Percentiles rank a stretch among this genome's conserved stretches.
Evolutionary conservation across 2,329 filamentous ascomycete genomes (phyloP).

Genomic region (Annulohypoxylon truncatum): DNA sequence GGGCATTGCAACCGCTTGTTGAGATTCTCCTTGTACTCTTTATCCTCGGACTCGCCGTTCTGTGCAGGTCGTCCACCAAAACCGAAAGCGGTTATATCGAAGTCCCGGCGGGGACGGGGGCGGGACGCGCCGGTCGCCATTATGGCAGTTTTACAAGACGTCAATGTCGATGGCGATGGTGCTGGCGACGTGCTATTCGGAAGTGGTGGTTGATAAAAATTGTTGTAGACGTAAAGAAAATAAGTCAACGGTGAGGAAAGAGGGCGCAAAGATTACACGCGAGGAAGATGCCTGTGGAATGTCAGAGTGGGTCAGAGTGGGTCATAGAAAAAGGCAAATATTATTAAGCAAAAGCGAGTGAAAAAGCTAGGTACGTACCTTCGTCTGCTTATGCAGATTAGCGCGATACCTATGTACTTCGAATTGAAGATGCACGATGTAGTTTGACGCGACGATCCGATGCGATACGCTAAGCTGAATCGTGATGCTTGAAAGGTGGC

Average conservation of each 20-base stretch:
- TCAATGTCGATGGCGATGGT: conserved; percentile 6
- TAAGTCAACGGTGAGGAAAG: conserved; percentile 1
- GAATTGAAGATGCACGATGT: neutral
- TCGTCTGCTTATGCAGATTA: neutral
- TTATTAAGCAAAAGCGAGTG: conserved; percentile 16
- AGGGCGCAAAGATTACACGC: conserved; percentile 14
- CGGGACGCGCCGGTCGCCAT: conserved; percentile 37
- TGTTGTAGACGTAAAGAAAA: neutral
- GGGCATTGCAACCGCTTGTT: conserved; percentile 87
- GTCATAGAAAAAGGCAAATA: conserved; percentile 2
- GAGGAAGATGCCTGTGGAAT: conserved; percentile 32
- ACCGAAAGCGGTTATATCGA: neutral
- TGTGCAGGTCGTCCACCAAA: conserved; percentile 31
- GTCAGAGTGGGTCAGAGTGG: conserved; percentile 32
- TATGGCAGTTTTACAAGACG: conserved; percentile 13
- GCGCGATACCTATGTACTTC: neutral
- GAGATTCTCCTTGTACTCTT: conserved; percentile 81
- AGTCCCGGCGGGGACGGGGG: too few species aligned
- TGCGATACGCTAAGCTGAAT: neutral
- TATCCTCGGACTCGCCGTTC: conserved; percentile 28
- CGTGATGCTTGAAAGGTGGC: neutral
- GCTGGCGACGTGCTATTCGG: neutral
- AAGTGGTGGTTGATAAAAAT: neutral
- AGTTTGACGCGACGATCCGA: neutral
- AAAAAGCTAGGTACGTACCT: neutral